Conservation (phyloP, 129 eudicot species). For the Rutidosis leptorrhynchoides region DNA sequence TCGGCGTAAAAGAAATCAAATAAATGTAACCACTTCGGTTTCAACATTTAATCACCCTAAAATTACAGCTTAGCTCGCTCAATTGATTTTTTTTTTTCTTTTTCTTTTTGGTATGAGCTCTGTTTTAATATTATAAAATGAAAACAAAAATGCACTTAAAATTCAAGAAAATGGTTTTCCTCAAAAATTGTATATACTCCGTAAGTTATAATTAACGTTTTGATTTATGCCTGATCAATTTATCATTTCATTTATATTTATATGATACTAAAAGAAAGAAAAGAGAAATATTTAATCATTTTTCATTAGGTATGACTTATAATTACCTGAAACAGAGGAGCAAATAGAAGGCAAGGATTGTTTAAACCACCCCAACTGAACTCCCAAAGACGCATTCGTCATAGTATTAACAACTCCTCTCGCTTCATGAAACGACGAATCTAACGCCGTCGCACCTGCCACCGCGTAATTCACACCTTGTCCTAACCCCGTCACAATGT, state of each 20-base stretch:
- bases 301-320: not conserved
- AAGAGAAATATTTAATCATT: not conserved
- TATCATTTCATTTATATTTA: not conserved
- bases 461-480: slow-evolving; percentile 42
- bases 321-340: slow-evolving; percentile 30
- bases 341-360: slow-evolving; percentile 30
- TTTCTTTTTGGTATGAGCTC: too few species aligned
- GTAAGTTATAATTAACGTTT: too few species aligned
- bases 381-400: slow-evolving; percentile 36
- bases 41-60: too few species aligned
- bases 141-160: too few species aligned
- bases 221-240: too few species aligned
- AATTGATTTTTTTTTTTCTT: too few species aligned
- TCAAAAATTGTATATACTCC: too few species aligned
- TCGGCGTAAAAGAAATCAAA: too few species aligned
- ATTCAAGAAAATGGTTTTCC: too few species aligned
- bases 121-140: too few species aligned
- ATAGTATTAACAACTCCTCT: slow-evolving; percentile 23
- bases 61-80: too few species aligned
- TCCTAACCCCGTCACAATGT: slow-evolving; percentile 7
- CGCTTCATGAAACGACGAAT: slow-evolving; percentile 22
- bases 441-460: slow-evolving; percentile 37
- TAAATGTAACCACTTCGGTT: too few species aligned
- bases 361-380: slow-evolving; percentile 47
- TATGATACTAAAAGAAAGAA: not conserved